Evolutionary conservation across 1,284 basidiomycete genomes (phyloP), one percentile per base, ranked within the genome.

Genomic region (Apiotrichum laibachii): DNA sequence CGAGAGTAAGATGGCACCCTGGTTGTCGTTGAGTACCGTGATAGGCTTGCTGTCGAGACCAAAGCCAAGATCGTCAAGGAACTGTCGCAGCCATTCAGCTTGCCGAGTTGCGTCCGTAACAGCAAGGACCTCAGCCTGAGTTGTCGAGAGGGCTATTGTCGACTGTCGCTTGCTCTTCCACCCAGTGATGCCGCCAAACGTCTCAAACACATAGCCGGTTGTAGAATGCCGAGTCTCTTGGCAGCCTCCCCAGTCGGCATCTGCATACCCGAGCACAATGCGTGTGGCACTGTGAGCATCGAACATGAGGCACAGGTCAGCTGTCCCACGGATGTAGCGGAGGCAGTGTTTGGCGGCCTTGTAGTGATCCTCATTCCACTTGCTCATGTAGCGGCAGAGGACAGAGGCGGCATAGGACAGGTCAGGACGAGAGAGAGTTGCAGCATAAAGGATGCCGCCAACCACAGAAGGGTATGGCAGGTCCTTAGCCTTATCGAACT

Each of bases 121-220:
- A 5, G 67, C 63, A 53, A 69, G 50, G 15, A 45, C 54, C 55
- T 69, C 67, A 1, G 65, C 64, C 44, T 69, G 39, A 15, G 57
- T 58, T 3, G 62, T 67, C 1, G 61, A 67, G 3, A 66, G 55
- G 3, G 68, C 65, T 13, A 66, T 54, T 21, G 65, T 70, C 1
- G 63, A 59, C 48, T 71, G 69, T 8, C 63, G 48, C 34, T 57
- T 48, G 5, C 53, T 55, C 37, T 63, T 64, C 69, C 69, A 71
- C 5, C 57, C 61, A 11, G 67, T 56, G 0, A 55, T 19, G 13
- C 61, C 64, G 12, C 65, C 66, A 50, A 53, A 61, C 10, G 58
- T 31, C 8, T 65, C 56, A 59, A 66, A 67, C 13, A 69, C 5
- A 43, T 71, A 70, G 2, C 67, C 70, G 13, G 68, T 71, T 12